Conservation (phyloP, 2,329 filamentous ascomycete species). For the Byssochlamys sp. region DNA sequence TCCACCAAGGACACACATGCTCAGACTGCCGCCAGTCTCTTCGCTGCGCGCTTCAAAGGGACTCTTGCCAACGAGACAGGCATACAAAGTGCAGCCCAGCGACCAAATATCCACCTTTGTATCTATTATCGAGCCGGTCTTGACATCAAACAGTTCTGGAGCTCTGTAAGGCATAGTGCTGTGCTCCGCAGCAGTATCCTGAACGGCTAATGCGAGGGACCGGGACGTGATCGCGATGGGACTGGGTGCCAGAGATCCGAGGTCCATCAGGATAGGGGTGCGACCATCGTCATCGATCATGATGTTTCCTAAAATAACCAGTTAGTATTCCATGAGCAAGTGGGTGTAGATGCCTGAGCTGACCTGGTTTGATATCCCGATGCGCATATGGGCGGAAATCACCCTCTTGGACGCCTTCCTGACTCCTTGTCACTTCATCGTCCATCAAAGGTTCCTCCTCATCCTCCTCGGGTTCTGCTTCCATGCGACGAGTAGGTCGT, state of each 20-base stretch:
- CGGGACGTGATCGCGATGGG: constrained; percentile 83
- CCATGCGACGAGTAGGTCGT: constrained; percentile 35
- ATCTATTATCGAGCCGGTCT: constrained; percentile 82
- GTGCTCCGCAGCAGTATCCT: constrained; percentile 91
- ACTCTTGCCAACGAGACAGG: constrained; percentile 89
- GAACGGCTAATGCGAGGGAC: constrained; percentile 79
- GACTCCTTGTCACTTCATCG: constrained; percentile 58
- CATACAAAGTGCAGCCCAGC: constrained; percentile 92
- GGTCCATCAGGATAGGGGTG: constrained; percentile 90
- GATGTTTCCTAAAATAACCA: constrained; percentile 59
- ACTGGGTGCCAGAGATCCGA: constrained; percentile 79
- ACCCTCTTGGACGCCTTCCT: constrained; percentile 59
- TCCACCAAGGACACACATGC: constrained; percentile 81
- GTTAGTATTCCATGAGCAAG: background rate
- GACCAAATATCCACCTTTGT: constrained; percentile 98
- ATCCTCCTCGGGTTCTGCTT: constrained; percentile 38
- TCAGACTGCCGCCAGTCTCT: constrained; percentile 87
- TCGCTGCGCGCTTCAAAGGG: constrained; percentile 93
- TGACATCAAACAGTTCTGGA: constrained; percentile 94
- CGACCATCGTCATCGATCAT: constrained; percentile 92
- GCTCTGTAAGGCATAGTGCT: constrained; percentile 97
- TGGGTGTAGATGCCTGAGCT: constrained; percentile 15
- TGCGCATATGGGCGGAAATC: constrained; percentile 77
- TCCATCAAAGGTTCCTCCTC: constrained; percentile 78
- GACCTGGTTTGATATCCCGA: constrained; percentile 92